Evolutionary conservation across 768 basidiomycete species (phyloP).

Genomic region (Tylopilus vinaceipallidus): DNA sequence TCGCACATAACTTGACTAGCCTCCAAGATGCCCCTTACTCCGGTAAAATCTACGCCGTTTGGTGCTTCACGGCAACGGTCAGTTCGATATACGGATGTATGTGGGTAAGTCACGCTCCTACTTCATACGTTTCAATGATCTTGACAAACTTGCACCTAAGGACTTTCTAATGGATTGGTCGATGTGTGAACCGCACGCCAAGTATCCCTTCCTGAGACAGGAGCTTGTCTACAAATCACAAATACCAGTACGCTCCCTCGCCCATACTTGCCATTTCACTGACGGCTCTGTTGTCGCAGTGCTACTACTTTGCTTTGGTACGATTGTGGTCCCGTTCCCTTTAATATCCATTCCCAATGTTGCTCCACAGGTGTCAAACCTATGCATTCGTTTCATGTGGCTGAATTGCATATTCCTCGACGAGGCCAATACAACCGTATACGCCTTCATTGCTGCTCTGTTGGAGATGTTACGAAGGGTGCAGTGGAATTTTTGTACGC

Average conservation of each 20-base stretch:
- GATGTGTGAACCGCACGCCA: conserved; percentile 54
- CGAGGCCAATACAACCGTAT: conserved; percentile 49
- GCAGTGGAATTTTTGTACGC: conserved; percentile 91
- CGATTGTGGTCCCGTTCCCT: conserved; percentile 8
- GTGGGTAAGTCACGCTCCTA: conserved; percentile 58
- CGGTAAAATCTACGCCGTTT: conserved; percentile 59
- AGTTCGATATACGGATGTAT: conserved; percentile 68
- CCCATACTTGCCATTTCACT: neutral
- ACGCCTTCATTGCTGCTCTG: conserved; percentile 65
- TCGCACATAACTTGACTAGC: neutral
- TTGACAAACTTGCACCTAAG: conserved; percentile 36
- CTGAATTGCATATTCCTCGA: conserved; percentile 66
- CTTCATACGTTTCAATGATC: neutral
- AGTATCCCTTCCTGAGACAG: conserved; percentile 59
- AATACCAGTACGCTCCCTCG: conserved; percentile 45
- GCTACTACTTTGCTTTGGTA: conserved; percentile 82
- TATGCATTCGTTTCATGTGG: conserved; percentile 80
- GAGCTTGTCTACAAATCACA: conserved; percentile 73
- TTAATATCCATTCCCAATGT: neutral
- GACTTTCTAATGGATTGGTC: conserved; percentile 97
- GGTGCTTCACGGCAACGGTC: conserved; percentile 61
- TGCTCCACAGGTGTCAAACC: conserved; percentile 60
- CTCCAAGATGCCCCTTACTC: conserved; percentile 29
- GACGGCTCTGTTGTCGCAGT: conserved; percentile 31
- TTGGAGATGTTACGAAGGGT: conserved; percentile 77